These are phyloP conservation scores for Cutaneotrichosporon curvatum DNA, from an alignment of 1,284 basidiomycete genomes.

Conservation along the genomic window DNA sequence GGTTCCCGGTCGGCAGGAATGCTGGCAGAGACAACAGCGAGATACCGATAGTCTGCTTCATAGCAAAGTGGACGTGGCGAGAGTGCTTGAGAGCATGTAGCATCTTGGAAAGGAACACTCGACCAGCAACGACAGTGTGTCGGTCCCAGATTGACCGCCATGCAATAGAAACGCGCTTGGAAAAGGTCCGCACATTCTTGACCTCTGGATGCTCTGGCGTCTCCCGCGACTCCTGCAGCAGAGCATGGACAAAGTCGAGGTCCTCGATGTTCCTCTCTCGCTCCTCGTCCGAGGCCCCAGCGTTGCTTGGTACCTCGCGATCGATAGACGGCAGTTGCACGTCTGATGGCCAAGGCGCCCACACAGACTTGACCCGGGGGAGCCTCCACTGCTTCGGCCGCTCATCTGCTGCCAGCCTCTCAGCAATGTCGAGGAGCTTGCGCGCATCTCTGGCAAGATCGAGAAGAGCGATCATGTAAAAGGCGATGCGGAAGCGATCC, in stretches of 20 bases:
- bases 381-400: slow-evolving; percentile 14
- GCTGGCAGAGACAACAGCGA: slow-evolving; percentile 46
- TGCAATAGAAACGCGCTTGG: slow-evolving; percentile 1
- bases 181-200: background rate
- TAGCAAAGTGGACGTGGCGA: slow-evolving; percentile 44
- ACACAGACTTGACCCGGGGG: slow-evolving; percentile 14
- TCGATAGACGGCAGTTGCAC: slow-evolving; percentile 5
- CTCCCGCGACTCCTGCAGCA: slow-evolving; percentile 7
- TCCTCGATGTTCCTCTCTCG: slow-evolving; percentile 7
- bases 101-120: slow-evolving; percentile 31
- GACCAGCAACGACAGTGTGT: slow-evolving; percentile 19
- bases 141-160: slow-evolving; percentile 39
- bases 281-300: slow-evolving; percentile 1
- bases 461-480: slow-evolving; percentile 40
- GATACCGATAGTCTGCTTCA: slow-evolving; percentile 48
- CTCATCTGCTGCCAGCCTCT: slow-evolving; percentile 1
- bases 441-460: slow-evolving; percentile 35
- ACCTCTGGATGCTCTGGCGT: background rate
- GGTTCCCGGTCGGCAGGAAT: slow-evolving; percentile 34
- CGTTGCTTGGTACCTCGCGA: slow-evolving; percentile 4
- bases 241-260: slow-evolving; percentile 18
- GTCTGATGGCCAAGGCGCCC: slow-evolving; percentile 7
- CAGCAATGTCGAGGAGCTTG: slow-evolving; percentile 15
- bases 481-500: slow-evolving; percentile 38
- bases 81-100: slow-evolving; percentile 41